Evolutionary conservation across 768 basidiomycete genomes (phyloP), one percentile per base, ranked within the genome.

Genomic region (Hemileccinum impolitum): DNA sequence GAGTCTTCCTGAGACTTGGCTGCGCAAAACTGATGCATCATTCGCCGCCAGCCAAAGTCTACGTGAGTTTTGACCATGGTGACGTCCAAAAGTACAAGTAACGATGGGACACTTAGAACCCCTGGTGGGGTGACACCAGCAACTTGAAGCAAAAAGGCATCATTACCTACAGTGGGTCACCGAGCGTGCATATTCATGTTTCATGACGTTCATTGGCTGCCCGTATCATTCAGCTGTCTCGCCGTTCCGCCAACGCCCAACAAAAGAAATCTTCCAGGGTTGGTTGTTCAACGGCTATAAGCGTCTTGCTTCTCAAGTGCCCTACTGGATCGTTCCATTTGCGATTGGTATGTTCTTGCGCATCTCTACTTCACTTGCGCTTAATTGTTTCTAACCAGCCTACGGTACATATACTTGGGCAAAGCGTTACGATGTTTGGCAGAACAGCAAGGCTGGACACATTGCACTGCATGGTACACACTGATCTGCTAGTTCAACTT

Each of bases 261-360:
- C 84, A 36, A 83, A 86, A 41, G 75, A 87, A 47, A 79, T 84
- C 61, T 65, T 93, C 63, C 75, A 77, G 47, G 80, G 70, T 56
- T 95, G 90, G 75, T 64, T 92, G 58, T 90, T 93, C 79, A 92
- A 92, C 70, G 93, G 91, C 32, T 88, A 84, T 76, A 78, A 77
- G 46, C 83, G 94, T 54, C 66, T 92, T 44, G 80, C 82, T 35
- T 74, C 75, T 48, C 87, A 94, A 64, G 73, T 81, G 28, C 72
- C 89, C 36, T 94, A 93, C 73, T 90, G 87, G 70, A 73, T 80
- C 45, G 66, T 91, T 52, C 93, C 94, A 15, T 78, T 94, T 57
- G 82, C 75, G 37, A 57, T 82, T 45, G 91, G 93, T 94, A 44
- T 62, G 89, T 79, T 30, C 32, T 39, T 18, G 14, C 11, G 26